Conservation (phyloP, 345 rosid species). For the Sonneratia caseolaris region DNA sequence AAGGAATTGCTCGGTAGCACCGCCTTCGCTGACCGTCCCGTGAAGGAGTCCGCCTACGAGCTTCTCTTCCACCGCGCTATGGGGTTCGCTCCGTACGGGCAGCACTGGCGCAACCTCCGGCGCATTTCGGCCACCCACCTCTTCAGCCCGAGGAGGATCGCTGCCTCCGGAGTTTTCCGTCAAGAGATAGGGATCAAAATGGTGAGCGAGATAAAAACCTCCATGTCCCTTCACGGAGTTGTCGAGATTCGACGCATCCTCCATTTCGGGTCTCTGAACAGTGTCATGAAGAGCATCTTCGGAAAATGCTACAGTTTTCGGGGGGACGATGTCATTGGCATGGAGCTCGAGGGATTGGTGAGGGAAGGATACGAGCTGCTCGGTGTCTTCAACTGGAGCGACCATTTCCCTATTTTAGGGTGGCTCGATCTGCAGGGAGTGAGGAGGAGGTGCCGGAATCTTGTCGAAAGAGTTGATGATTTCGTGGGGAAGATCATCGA, state of each 20-base stretch:
- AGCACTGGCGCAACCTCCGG: constrained; percentile 82
- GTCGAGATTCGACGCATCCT: constrained; percentile 41
- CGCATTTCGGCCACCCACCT: constrained; percentile 68
- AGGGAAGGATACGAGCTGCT: constrained; percentile 8
- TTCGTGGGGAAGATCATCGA: constrained; percentile 53
- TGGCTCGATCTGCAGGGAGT: constrained; percentile 8
- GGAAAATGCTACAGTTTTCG: constrained; percentile 53
- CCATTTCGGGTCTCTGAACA: constrained; percentile 66
- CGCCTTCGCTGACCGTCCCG: constrained; percentile 75
- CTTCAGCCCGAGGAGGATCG: constrained; percentile 61
- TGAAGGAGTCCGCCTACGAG: constrained; percentile 85
- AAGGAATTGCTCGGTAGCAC: constrained; percentile 64
- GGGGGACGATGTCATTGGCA: constrained; percentile 7
- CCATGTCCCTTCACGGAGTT: constrained; percentile 21
- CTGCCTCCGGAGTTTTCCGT: constrained; percentile 37
- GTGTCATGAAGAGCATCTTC: constrained; percentile 66
- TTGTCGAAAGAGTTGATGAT: constrained; percentile 42
- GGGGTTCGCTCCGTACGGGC: constrained; percentile 81
- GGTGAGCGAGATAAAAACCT: constrained; percentile 27
- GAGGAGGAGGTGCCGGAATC: constrained; percentile 5
- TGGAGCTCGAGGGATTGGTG: constrained; percentile 43
- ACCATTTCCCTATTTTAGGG: constrained; percentile 7
- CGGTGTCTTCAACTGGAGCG: constrained; percentile 11
- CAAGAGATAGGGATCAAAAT: constrained; percentile 36
- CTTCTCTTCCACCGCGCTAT: constrained; percentile 74